Base-by-base conservation (phyloP, 257 asterid species). In the Henckelia pumila region DNA sequence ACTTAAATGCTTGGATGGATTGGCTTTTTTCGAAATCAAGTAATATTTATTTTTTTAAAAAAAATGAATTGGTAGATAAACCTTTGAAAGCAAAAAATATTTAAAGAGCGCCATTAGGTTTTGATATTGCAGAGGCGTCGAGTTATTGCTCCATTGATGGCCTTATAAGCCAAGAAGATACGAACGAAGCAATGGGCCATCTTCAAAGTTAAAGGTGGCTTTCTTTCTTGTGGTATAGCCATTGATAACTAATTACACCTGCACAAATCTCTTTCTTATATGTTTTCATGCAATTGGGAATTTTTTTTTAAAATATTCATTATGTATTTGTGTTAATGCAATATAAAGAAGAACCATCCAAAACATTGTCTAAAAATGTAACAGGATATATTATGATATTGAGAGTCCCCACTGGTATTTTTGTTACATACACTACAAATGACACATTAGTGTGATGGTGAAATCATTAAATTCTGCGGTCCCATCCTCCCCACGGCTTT, bases 391-490 rank as follows among this genome's bases (percentile, higher is more conserved):
- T 30, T 30, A 30, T 30, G n/a, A 35, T 35, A 35, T 35, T 35
- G 0, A 1, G 3, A 9, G 14, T 35, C 44, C 44, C 44, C 14
- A 35, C 10, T 8, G 64, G 7, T 28, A 26, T n/a, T 19, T 67
- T 67, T 25, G 63, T 67, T 2, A 29, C 63, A n/a, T 29, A 28
- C 71, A 50, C 63, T 28, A 25, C 71, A 56, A 33, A 55, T 56
- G 55, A 66, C 62, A 66, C 28, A 53, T 5, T 29, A 52, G 25
- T 10, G 56, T 66, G 53, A 28, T 66, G 22, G 14, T 37, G 26
- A 55, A 67, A 55, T 29, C 44, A 32, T 35, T 40, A 40, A 40
- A 11, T 10, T 19, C 7, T 67, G 5, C 21, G 56, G 57, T 56
- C 71, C 64, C 52, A 29, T 26, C 16, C 23, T 29, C 26, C 35